Conservation (phyloP, 352 stramenopile species). For the Phytophthora idaei region DNA sequence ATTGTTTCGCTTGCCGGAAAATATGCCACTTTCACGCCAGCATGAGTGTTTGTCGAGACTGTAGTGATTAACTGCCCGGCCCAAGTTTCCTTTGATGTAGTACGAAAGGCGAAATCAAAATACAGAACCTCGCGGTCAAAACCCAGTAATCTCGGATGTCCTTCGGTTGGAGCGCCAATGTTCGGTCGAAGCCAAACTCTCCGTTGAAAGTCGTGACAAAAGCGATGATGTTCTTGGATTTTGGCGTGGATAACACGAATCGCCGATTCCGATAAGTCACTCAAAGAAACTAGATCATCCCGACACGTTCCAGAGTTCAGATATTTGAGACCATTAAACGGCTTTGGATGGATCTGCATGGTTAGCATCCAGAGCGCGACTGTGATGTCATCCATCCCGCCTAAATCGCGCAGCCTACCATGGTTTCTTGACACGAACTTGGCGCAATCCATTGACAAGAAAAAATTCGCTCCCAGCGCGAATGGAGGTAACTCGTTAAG, state of each 20-base stretch:
- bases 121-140: background rate
- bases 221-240: background rate
- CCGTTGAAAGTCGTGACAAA: background rate
- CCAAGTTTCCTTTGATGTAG: background rate
- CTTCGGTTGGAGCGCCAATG: background rate
- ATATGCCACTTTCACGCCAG: background rate
- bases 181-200: background rate
- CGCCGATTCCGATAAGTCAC: background rate
- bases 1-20: background rate
- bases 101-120: background rate
- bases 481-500: constrained; percentile 43
- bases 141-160: background rate
- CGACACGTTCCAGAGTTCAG: background rate
- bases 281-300: background rate
- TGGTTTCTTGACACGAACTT: constrained; percentile 45
- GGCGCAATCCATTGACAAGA: constrained; percentile 54
- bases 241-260: background rate
- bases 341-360: constrained; percentile 12
- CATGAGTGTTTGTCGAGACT: background rate
- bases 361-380: constrained; percentile 52
- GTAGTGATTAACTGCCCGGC: background rate
- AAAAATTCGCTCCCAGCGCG: constrained; percentile 48
- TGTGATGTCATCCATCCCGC: constrained; percentile 46
- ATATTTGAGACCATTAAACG: background rate
- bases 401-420: constrained; percentile 21